Base-by-base conservation (phyloP, 129 eudicot species). In the Saposhnikovia divaricata region DNA sequence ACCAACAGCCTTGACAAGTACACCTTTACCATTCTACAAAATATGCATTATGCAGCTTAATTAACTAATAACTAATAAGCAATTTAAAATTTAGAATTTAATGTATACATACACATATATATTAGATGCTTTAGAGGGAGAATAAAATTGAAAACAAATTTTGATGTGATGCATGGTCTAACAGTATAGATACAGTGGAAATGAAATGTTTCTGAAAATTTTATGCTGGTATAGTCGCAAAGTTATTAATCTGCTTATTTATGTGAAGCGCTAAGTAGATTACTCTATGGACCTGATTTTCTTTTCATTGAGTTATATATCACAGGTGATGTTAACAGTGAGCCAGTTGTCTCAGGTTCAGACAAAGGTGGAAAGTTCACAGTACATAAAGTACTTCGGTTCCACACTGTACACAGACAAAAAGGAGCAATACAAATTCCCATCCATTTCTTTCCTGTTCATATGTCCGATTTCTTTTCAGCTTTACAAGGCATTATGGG, bases 1-100 rank as follows among this genome's bases (percentile, higher is more conserved):
- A 73, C 92, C 99, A 57, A 95, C 96, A 45, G 99, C 97, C 83
- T 95, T 95, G 80, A 95, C 97, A 59, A 95, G 91, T 27, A 92
- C 89, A 51, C 89, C 88, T 85, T 90, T 95, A 87, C 93, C 91
- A 79, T 68, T 82, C 90, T 90, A 78, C 84, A 84, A 82, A 82
- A 69, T 21, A 70, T 57, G 55, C 69, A 81, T 28, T 16, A 78
- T 28, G 63, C 31, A 82, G 39, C 69, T n/a, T 13, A 73, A 70
- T 42, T 44, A 43, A 28, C 28, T 38, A 10, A 23, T n/a, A 19
- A 23, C 15, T 14, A 43, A 72, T 43, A 80, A 57, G 81, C 63
- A 80, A 79, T 43, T 43, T 39, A 31, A 1, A 48, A 79, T 43
- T 43, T 39, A 48, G 5, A 31, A 38, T 55, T 3, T 9, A 25